Evolutionary conservation across 805 yeast genomes (phyloP).

Genomic region (Myxozyma geophila): DNA sequence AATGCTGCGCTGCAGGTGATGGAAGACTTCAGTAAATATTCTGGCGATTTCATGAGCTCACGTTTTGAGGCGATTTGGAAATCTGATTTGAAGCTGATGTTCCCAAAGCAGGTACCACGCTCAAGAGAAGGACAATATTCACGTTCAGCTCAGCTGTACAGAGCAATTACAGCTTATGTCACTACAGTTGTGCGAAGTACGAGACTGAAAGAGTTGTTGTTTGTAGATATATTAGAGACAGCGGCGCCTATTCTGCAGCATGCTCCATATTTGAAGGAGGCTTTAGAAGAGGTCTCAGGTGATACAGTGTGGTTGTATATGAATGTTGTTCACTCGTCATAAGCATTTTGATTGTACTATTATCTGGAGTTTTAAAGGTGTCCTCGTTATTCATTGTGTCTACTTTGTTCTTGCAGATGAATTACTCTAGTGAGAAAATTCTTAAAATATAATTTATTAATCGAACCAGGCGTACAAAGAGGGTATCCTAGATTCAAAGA

Average conservation of each 20-base stretch:
- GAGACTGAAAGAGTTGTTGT: slow-evolving; percentile 18
- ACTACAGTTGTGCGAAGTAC: slow-evolving; percentile 19
- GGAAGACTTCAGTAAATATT: slow-evolving; percentile 38
- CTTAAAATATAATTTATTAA: too few species aligned
- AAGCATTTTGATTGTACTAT: not conserved
- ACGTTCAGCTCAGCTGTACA: slow-evolving; percentile 21
- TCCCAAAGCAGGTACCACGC: slow-evolving; percentile 27
- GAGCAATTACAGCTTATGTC: slow-evolving; percentile 19
- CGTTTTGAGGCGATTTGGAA: slow-evolving; percentile 40
- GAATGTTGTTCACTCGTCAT: not conserved
- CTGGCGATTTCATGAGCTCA: slow-evolving; percentile 46
- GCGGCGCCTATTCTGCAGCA: slow-evolving; percentile 20
- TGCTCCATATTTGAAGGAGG: slow-evolving; percentile 6
- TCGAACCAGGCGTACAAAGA: too few species aligned
- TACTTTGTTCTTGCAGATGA: not conserved
- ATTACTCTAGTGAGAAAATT: too few species aligned
- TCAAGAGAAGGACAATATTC: slow-evolving; percentile 34
- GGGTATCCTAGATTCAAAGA: too few species aligned
- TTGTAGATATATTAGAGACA: slow-evolving; percentile 17
- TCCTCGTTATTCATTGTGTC: not conserved
- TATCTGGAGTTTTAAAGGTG: not conserved
- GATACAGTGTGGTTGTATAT: slow-evolving; percentile 32
- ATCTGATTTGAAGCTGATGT: slow-evolving; percentile 5
- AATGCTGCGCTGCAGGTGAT: slow-evolving; percentile 43
- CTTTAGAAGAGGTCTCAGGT: slow-evolving; percentile 21